Percentiles rank a stretch among this genome's conserved stretches.
Evolutionary conservation across 2,329 filamentous ascomycete genomes (phyloP).

Genomic region (Phialemonium atrogriseum): DNA sequence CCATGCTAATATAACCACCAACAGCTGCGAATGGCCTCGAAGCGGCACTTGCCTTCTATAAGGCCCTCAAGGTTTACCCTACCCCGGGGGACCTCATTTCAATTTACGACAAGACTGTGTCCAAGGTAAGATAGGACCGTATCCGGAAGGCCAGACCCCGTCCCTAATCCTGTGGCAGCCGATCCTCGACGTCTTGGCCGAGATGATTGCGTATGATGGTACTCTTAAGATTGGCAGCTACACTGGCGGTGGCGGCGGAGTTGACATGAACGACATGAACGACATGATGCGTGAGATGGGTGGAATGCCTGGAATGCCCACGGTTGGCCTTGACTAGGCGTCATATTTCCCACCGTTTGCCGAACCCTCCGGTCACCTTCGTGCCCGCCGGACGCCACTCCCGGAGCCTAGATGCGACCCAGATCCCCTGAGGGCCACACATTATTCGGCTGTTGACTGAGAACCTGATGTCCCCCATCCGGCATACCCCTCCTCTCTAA

Average conservation of each 20-base stretch:
- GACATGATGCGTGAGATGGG: slow-evolving; percentile 18
- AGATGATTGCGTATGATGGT: slow-evolving; percentile 94
- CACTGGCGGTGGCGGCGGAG: slow-evolving; percentile 16
- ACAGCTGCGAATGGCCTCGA: slow-evolving; percentile 71
- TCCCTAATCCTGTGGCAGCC: slow-evolving; percentile 41
- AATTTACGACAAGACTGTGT: slow-evolving; percentile 98
- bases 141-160: slow-evolving; percentile 1
- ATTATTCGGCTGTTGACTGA: too few relatives aligned
- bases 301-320: slow-evolving; percentile 24
- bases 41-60: slow-evolving; percentile 93
- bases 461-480: too few relatives aligned
- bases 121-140: slow-evolving; percentile 56
- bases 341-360: too few relatives aligned
- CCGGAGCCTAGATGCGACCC: too few relatives aligned
- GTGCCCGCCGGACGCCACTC: too few relatives aligned
- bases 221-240: slow-evolving; percentile 51
- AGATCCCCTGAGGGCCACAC: too few relatives aligned
- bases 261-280: slow-evolving; percentile 13
- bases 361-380: too few relatives aligned
- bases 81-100: slow-evolving; percentile 84
- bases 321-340: slow-evolving; percentile 48
- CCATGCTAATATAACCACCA: slow-evolving; percentile 55
- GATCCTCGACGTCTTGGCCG: slow-evolving; percentile 89
- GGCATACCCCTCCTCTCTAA: too few relatives aligned
- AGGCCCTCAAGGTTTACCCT: slow-evolving; percentile 96